Conservation (phyloP, 345 rosid genomes). For the Lepidium africanum region DNA sequence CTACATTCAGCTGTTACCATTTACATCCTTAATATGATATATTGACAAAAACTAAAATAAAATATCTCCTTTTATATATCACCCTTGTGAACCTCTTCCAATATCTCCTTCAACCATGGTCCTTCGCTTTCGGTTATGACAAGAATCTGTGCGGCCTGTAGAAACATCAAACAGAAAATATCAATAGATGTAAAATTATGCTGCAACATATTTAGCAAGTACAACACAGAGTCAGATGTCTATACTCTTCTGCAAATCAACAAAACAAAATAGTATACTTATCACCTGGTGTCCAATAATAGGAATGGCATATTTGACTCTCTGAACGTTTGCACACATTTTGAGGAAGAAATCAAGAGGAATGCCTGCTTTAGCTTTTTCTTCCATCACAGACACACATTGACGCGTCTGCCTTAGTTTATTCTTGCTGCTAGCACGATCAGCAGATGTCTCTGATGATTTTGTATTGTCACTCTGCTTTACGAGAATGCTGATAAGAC, state of each 20-base stretch:
- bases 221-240: slow-evolving; percentile 34
- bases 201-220: background rate
- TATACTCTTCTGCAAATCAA: slow-evolving; percentile 68
- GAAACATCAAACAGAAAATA: background rate
- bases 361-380: slow-evolving; percentile 52
- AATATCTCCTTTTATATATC: too few species aligned
- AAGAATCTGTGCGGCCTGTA: slow-evolving; percentile 79
- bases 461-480: slow-evolving; percentile 38
- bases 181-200: slow-evolving; percentile 6
- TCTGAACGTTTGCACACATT: slow-evolving; percentile 44
- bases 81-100: slow-evolving; percentile 65
- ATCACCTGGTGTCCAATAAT: background rate
- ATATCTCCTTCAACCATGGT: slow-evolving; percentile 68
- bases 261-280: background rate
- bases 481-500: slow-evolving; percentile 52
- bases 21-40: too few species aligned
- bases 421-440: slow-evolving; percentile 32
- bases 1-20: too few species aligned
- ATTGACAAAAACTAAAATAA: too few species aligned
- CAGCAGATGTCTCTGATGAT: slow-evolving; percentile 33
- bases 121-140: slow-evolving; percentile 79
- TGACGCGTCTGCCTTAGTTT: slow-evolving; percentile 66
- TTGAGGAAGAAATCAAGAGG: slow-evolving; percentile 67
- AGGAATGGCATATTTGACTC: background rate
- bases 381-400: slow-evolving; percentile 56